phyloP scores from a whole-genome alignment of 441 rosid genomes.

The Adansonia rubrostipa region DNA sequence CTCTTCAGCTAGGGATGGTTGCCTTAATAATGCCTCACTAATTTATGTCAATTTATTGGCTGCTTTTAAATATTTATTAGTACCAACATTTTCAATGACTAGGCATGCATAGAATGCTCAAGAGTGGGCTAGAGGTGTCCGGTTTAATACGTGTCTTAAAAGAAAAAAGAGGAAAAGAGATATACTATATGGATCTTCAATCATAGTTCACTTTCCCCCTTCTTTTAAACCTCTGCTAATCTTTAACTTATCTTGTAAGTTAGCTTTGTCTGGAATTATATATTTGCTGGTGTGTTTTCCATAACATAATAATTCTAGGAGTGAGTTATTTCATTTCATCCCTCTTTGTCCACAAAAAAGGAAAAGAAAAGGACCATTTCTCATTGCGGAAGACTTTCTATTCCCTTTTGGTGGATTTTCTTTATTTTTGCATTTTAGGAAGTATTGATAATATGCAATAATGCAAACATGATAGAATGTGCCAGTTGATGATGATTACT shows the following conservation, averaged over 20 bases:
- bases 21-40: constrained; percentile 9
- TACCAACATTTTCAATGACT: background rate
- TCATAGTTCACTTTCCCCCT: background rate
- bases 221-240: constrained; percentile 4
- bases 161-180: background rate
- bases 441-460: constrained; percentile 6
- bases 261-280: constrained; percentile 5
- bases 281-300: background rate
- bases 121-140: background rate
- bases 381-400: background rate
- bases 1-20: background rate
- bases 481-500: background rate
- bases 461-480: background rate
- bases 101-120: background rate
- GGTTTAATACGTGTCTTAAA: background rate
- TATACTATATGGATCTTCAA: background rate
- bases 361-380: background rate
- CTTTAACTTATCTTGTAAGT: background rate
- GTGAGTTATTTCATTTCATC: constrained; percentile 18
- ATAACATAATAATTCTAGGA: background rate
- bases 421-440: constrained; percentile 11
- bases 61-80: background rate
- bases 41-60: background rate
- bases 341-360: background rate
- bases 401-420: background rate